Conservation (phyloP, 495 filamentous ascomycete genomes). For the Ramalina peruviana region DNA sequence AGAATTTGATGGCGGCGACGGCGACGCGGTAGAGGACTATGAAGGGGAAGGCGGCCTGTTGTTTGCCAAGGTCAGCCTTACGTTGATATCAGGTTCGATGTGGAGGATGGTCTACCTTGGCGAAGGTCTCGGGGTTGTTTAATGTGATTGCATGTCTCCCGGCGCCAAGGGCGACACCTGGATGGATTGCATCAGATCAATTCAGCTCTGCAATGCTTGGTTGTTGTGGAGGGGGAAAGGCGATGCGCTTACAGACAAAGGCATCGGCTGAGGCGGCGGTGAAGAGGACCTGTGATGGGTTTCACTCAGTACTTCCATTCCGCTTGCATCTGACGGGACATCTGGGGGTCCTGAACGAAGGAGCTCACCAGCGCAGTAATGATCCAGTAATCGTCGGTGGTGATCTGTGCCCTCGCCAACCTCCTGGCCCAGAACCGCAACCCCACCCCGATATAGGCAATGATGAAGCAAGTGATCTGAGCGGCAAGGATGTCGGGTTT, state of each 20-base stretch:
- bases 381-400: conserved; percentile 30
- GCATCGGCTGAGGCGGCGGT: neutral
- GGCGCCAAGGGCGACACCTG: conserved; percentile 7
- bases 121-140: conserved; percentile 2
- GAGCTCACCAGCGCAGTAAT: conserved; percentile 4
- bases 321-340: neutral
- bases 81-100: neutral
- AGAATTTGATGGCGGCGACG: conserved; percentile 28
- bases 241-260: neutral
- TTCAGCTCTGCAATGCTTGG: neutral
- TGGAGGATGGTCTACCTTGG: conserved; percentile 5
- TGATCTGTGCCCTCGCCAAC: conserved; percentile 24
- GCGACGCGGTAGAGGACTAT: conserved; percentile 21
- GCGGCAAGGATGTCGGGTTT: conserved; percentile 26
- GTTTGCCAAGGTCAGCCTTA: neutral
- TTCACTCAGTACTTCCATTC: neutral
- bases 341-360: neutral
- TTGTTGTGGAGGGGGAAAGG: neutral
- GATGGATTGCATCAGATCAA: too few species aligned
- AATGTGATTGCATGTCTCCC: conserved; percentile 6
- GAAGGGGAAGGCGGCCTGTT: conserved; percentile 14
- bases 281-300: neutral
- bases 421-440: conserved; percentile 27
- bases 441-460: conserved; percentile 25
- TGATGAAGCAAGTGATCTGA: conserved; percentile 23